phyloP scores from a whole-genome alignment of 805 yeast species.

The Starmera pachycereana region DNA sequence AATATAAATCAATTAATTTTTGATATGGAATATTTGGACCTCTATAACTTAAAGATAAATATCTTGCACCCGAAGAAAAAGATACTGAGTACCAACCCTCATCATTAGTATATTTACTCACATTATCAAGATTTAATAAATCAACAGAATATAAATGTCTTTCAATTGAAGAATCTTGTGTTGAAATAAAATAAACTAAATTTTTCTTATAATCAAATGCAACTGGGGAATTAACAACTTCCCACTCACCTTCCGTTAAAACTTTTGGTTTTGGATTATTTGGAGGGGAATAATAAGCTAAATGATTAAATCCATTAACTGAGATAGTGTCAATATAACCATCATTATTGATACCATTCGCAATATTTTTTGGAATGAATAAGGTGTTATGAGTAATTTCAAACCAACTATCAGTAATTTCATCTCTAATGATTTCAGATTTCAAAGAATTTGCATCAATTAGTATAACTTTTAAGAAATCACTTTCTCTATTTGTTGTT shows the following conservation, averaged over 20 bases:
- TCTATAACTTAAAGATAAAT: slow-evolving; percentile 52
- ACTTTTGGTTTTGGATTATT: slow-evolving; percentile 40
- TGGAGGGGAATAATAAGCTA: slow-evolving; percentile 78
- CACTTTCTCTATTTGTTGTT: slow-evolving; percentile 57
- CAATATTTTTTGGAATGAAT: slow-evolving; percentile 37
- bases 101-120: slow-evolving; percentile 23
- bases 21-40: slow-evolving; percentile 84
- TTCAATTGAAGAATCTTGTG: slow-evolving; percentile 71
- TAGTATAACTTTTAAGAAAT: slow-evolving; percentile 44
- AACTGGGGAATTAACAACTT: slow-evolving; percentile 68
- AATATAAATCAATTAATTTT: slow-evolving; percentile 47
- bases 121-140: slow-evolving; percentile 33
- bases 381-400: slow-evolving; percentile 60
- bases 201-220: slow-evolving; percentile 45
- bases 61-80: slow-evolving; percentile 74
- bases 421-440: slow-evolving; percentile 36
- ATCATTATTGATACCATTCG: slow-evolving; percentile 33
- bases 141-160: slow-evolving; percentile 71
- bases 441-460: slow-evolving; percentile 32
- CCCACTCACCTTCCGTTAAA: slow-evolving; percentile 80
- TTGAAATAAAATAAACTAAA: slow-evolving; percentile 53
- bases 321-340: slow-evolving; percentile 80
- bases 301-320: slow-evolving; percentile 54
- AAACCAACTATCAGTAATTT: slow-evolving; percentile 55
- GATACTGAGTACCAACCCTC: slow-evolving; percentile 64